Evolutionary conservation across 257 asterid species (phyloP).

Genomic region (Lycium barbarum): DNA sequence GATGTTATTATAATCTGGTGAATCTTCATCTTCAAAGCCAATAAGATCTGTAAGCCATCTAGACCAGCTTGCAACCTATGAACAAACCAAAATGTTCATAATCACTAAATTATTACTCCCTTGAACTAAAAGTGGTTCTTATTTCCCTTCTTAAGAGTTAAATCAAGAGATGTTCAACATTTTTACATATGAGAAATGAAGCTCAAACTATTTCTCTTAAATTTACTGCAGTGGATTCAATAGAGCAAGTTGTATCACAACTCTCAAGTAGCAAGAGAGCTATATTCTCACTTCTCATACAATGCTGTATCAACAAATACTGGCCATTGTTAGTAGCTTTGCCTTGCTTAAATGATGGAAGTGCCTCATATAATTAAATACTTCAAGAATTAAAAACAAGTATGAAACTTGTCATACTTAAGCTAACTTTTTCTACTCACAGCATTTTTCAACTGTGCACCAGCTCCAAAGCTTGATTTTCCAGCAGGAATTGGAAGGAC

Average conservation of each 20-base stretch:
- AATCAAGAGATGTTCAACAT: not conserved
- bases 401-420: not conserved
- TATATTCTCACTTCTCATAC: not conserved
- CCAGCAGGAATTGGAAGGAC: slow-evolving; percentile 89
- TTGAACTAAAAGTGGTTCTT: not conserved
- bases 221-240: not conserved
- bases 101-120: not conserved
- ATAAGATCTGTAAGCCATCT: slow-evolving; percentile 85
- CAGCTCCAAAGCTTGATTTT: slow-evolving; percentile 83
- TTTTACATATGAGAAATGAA: not conserved
- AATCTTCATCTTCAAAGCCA: slow-evolving; percentile 68
- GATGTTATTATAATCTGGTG: slow-evolving; percentile 42
- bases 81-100: not conserved
- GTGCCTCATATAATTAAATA: not conserved
- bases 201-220: not conserved
- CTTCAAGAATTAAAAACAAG: not conserved
- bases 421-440: slow-evolving; percentile 52
- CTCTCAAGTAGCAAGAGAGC: not conserved
- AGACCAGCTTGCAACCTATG: slow-evolving; percentile 86
- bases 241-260: not conserved
- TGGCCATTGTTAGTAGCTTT: not conserved
- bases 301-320: not conserved
- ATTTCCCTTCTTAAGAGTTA: slow-evolving; percentile 1
- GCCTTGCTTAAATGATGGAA: not conserved
- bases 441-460: slow-evolving; percentile 88